Evolutionary conservation across 2,329 filamentous ascomycete species (phyloP).

Genomic region (Blastomyces emzantsi): DNA sequence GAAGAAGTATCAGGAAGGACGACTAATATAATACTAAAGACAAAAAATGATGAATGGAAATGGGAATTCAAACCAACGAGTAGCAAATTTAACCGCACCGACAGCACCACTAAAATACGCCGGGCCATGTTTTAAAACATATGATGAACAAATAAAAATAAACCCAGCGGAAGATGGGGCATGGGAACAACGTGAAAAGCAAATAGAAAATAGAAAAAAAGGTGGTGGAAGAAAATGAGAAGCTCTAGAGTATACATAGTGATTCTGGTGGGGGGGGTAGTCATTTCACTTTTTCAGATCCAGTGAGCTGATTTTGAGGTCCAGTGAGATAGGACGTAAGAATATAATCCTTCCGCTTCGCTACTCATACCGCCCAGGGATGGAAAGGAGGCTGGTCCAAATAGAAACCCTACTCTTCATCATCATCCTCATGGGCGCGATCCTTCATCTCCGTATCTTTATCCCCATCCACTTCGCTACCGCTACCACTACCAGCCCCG

Average conservation of each 20-base stretch:
- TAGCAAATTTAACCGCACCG: background rate
- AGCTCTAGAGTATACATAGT: background rate
- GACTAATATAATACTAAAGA: background rate
- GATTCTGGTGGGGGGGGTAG: background rate
- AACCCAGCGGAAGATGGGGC: background rate
- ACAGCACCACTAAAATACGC: slow-evolving; percentile 1
- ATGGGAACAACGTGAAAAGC: no score
- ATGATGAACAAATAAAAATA: background rate
- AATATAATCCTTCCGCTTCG: background rate
- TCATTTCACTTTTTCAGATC: background rate
- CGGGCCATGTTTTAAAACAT: background rate
- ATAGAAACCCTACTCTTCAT: background rate
- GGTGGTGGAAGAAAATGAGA: background rate
- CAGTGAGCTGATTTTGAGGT: background rate
- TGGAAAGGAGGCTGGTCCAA: background rate
- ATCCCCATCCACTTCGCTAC: slow-evolving; percentile 16
- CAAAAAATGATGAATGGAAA: background rate
- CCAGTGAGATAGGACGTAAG: background rate
- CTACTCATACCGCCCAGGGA: background rate
- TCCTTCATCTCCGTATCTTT: slow-evolving; percentile 32
- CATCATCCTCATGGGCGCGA: slow-evolving; percentile 18
- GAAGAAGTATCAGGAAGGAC: no score
- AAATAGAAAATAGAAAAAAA: background rate
- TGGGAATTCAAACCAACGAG: background rate
- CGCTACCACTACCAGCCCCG: background rate